These are phyloP conservation scores for Rutstroemia sp. DNA, from an alignment of 2,329 filamentous ascomycete species.

Conservation along the genomic window DNA sequence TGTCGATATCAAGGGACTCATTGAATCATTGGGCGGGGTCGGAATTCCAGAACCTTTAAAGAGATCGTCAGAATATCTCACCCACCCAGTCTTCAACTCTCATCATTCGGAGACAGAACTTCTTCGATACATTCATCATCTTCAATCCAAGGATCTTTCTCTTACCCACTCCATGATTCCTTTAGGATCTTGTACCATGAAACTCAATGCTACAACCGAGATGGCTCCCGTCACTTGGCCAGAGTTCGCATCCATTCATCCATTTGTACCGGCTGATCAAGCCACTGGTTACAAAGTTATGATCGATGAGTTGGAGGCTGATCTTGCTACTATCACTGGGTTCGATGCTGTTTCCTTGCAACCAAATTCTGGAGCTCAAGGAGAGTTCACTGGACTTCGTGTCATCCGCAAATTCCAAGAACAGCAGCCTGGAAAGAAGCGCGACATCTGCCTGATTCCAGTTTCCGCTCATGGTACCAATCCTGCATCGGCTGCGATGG, in stretches of 20 bases:
- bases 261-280: slow-evolving; percentile 60
- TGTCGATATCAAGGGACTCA: slow-evolving; percentile 31
- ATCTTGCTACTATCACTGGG: slow-evolving; percentile 77
- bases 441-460: slow-evolving; percentile 90
- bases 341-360: slow-evolving; percentile 87
- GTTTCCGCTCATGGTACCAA: slow-evolving; percentile 95
- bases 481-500: slow-evolving; percentile 91
- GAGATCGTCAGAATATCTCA: slow-evolving; percentile 69
- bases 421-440: slow-evolving; percentile 57
- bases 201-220: slow-evolving; percentile 88
- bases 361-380: slow-evolving; percentile 93
- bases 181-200: slow-evolving; percentile 96
- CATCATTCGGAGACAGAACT: slow-evolving; percentile 94
- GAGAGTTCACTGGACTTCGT: slow-evolving; percentile 85
- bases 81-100: slow-evolving; percentile 89
- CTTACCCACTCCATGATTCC: slow-evolving; percentile 97
- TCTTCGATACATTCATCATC: slow-evolving; percentile 84
- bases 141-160: slow-evolving; percentile 91
- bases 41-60: slow-evolving; percentile 53
- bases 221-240: slow-evolving; percentile 81
- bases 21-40: slow-evolving; percentile 33
- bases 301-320: slow-evolving; percentile 63
- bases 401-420: slow-evolving; percentile 82
- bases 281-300: slow-evolving; percentile 63
- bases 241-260: slow-evolving; percentile 73